Base-by-base conservation (phyloP, 345 rosid genomes). In the Aquilaria malaccensis region DNA sequence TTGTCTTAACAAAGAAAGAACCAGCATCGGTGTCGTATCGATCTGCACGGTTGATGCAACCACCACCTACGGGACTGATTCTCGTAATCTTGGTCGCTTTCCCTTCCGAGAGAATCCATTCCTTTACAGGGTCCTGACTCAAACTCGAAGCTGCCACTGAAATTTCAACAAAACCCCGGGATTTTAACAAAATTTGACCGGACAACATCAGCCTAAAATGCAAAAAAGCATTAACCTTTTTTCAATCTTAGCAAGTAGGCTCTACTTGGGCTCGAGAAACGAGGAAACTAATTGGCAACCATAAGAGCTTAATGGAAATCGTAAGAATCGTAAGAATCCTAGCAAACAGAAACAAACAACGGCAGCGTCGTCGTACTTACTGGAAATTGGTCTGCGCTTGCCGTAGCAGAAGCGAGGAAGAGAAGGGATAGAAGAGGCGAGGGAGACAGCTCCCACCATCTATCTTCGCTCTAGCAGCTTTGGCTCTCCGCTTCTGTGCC, bases 91-190 rank as follows among this genome's bases (percentile, higher is more conserved):
- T 63, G 32, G 79, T 84, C 9, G 96, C 97, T 62, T 87, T 93
- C 50, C 99, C 97, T 76, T 93, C 80, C 1, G 89, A 72, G 22
- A 89, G 77, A 67, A 93, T 93, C 97, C 99, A 89, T 58, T 84
- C 87, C 52, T 78, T 77, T 56, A 87, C 62, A n/a, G 95, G 98
- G 70, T 93, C 96, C 29, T 87, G 85, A 74, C 84, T 70, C 86
- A 89, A 67, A 74, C 84, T 70, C 86, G 87, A 68, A 12, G 96
- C 84, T 58, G 85, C 85, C 80, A 75, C 96, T 85, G 77, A 61
- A 61, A 52, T 33, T 56, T 49, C 74, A 45, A 33, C 60, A 67
- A 52, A 45, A 64, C 12, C 13, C 52, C 32, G 66, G 56, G 58
- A 50, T 37, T 15, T 30, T 56, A 62, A 45, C 45, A 9, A 58